Evolutionary conservation across 305 asterid genomes (phyloP).

Genomic region (Solanum aculeatissimum): DNA sequence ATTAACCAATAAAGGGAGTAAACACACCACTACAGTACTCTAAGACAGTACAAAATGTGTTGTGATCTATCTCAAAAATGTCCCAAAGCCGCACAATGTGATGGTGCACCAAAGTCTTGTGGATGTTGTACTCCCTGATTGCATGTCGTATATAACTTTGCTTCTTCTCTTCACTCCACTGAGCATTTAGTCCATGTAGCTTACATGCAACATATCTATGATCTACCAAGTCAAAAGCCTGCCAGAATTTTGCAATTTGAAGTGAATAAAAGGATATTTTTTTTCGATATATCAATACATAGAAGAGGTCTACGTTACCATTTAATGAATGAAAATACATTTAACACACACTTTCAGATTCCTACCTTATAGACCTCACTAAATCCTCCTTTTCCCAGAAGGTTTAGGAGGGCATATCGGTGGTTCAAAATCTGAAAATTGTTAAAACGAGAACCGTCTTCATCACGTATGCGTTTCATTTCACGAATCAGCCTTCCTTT

Average conservation of each 20-base stretch:
- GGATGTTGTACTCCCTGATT: conserved; percentile 97
- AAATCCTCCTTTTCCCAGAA: conserved; percentile 97
- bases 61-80: conserved; percentile 91
- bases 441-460: conserved; percentile 93
- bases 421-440: conserved; percentile 93
- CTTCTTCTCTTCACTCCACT: conserved; percentile 99
- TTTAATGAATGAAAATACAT: neutral
- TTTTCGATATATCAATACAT: neutral
- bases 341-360: neutral
- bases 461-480: conserved; percentile 98
- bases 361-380: conserved; percentile 96
- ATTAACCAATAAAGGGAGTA: neutral
- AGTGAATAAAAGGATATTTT: conserved; percentile 10
- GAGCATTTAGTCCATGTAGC: conserved; percentile 95
- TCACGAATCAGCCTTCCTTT: conserved; percentile 95
- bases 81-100: conserved; percentile 99
- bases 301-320: neutral
- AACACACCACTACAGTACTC: conserved; percentile 89
- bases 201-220: conserved; percentile 97
- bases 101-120: conserved; percentile 81
- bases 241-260: conserved; percentile 15
- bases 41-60: conserved; percentile 93
- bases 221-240: conserved; percentile 99
- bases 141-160: conserved; percentile 96
- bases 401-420: conserved; percentile 94